Evolutionary conservation across 2,329 filamentous ascomycete genomes (phyloP), one percentile per base, ranked within the genome.

Genomic region (Colletotrichum scovillei): DNA sequence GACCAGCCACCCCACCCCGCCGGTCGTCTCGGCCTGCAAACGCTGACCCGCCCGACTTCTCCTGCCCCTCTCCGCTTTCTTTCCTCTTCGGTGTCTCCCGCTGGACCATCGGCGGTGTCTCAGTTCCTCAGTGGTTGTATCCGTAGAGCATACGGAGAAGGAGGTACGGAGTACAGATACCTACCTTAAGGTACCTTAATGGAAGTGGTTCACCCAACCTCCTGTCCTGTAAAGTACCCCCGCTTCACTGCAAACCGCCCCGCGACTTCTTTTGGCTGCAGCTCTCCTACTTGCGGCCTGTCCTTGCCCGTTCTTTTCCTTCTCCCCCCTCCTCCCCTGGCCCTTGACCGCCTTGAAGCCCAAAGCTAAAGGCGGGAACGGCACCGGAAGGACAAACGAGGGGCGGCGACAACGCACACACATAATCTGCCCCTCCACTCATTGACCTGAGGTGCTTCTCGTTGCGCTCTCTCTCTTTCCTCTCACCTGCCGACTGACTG

Each of bases 371-470:
- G 30, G 59, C 62, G 46, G 60, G 62, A 71, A 73, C 71, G 38
- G 59, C 66, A 64, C 53, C 66, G 42, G 66, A 59, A 46, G 22
- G n/a, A 62, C 42, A 69, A 70, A 28, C 69, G 69, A 69, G 70
- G 66, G 70, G 70, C 59, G 66, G 63, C 59, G 42, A 73, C 70
- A 70, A 73, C 70, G 66, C 71, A 72, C 62, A 74, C 67, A 74
- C 67, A 72, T 63, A 69, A 52, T 58, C 68, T 56, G n/a, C 60
- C 42, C 67, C 49, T 73, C 67, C 70, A 57, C 59, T 65, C 55
- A 56, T 60, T 22, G 59, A 38, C 52, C 42, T 53, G 32, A 35
- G 32, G 32, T 35, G 26, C 14, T 53, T 35, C 42, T 49, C 16
- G 14, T 42, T 16, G 22, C 52, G 9, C 35, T 24, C 60, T 53